Base-by-base conservation (phyloP, 2,329 filamentous ascomycete species). In the Scedosporium aurantiacum region DNA sequence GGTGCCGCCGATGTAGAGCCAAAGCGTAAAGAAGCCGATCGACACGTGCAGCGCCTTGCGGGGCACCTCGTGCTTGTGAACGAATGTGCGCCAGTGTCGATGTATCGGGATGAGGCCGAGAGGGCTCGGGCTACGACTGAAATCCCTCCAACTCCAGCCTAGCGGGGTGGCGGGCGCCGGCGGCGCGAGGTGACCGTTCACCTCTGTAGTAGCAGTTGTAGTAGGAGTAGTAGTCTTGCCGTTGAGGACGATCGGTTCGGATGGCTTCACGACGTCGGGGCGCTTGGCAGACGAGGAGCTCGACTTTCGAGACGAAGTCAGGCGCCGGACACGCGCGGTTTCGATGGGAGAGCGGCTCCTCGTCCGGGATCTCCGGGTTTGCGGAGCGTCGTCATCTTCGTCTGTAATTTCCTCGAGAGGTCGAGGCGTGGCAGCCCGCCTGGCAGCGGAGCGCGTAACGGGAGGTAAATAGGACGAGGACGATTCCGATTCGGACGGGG, bases 1-100 rank as follows among this genome's bases (percentile, higher is more conserved):
- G 4, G 87, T 83, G 62, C 91, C 93, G 27, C 82, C 84, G 58
- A 84, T 80, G 74, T 97, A 99, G 43, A 97, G 82, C 77, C 87
- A 89, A 55, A 96, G 82, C 21, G 93, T 91, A 63, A 97, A 81
- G 76, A 97, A 97, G 61, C 94, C 94, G 70, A 99, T 99, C 57
- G 92, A 97, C 62, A 97, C 90, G 72, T 99, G 94, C 43, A 99
- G 81, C 47, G 86, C 78, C 74, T 99, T 99, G 68, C 94, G 88
- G 8, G 94, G 94, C 60, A 99, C 92, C 76, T 99, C 94, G 74
- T 99, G 93, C 69, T 91, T 91, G 80, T 99, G 94, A 65, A 96
- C 90, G 70, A 99, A 91, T 28, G 83, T 88, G 67, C 91, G 84
- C 83, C 94, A 99, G 71, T 94, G 88, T 63, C 90, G 82, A 73